These are phyloP conservation scores for Eimeria sp. DNA, from an alignment of 169 alveolate species.

Conservation along the genomic window DNA sequence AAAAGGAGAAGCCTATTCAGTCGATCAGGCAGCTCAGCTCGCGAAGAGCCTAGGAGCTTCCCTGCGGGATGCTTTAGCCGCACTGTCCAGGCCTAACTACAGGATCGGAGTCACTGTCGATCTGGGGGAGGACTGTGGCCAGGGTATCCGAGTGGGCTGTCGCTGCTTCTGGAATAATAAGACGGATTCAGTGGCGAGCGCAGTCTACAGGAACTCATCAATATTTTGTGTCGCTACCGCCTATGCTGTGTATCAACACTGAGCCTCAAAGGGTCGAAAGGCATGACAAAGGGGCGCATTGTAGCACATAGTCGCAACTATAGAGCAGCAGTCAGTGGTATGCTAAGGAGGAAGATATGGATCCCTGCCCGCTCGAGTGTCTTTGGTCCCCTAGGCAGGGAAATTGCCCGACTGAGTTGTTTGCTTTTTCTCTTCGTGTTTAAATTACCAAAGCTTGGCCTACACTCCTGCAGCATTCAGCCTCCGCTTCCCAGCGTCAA, in stretches of 20 bases:
- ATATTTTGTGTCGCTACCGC: conserved; percentile 57
- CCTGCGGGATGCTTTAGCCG: conserved; percentile 39
- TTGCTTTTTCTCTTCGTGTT: not conserved
- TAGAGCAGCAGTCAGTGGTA: not conserved
- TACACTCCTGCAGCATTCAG: not conserved
- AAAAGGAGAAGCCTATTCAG: conserved; percentile 49
- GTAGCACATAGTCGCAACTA: not conserved
- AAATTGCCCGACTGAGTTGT: not conserved
- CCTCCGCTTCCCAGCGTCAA: not conserved
- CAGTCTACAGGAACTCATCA: conserved; percentile 23
- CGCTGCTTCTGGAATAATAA: conserved; percentile 61
- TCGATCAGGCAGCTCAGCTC: conserved; percentile 25
- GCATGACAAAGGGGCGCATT: not conserved
- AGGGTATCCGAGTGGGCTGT: conserved; percentile 57
- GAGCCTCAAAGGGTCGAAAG: not conserved
- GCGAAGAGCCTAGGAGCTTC: conserved; percentile 28
- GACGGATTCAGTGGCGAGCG: conserved; percentile 40
- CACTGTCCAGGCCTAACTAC: conserved; percentile 11
- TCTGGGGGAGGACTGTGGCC: conserved; percentile 68
- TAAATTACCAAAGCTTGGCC: not conserved
- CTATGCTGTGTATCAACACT: conserved; percentile 58
- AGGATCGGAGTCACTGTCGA: conserved; percentile 51
- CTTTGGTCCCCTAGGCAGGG: not conserved
- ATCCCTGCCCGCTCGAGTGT: not conserved
- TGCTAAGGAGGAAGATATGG: not conserved